phyloP scores from a whole-genome alignment of 768 basidiomycete species.

The Leccinum rimulosum region DNA sequence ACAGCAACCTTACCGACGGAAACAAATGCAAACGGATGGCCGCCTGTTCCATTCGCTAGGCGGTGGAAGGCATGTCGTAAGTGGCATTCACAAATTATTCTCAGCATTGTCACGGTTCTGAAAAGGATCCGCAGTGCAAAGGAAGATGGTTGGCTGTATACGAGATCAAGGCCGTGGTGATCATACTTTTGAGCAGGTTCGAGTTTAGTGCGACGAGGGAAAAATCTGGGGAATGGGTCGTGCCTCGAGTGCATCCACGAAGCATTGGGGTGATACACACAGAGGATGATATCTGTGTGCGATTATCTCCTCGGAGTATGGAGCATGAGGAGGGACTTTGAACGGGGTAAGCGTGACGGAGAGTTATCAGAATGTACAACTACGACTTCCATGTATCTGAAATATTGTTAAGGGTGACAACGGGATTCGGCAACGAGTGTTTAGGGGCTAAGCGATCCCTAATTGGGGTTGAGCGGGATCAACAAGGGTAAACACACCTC shows the following conservation, averaged over 20 bases:
- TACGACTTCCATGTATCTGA: not conserved
- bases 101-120: not conserved
- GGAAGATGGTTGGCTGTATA: slow-evolving; percentile 26
- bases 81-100: not conserved
- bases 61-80: slow-evolving; percentile 18
- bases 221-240: not conserved
- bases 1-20: slow-evolving; percentile 12
- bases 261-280: slow-evolving; percentile 19
- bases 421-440: too few species aligned
- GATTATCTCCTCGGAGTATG: not conserved
- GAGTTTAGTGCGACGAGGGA: slow-evolving; percentile 7
- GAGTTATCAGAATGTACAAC: not conserved
- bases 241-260: slow-evolving; percentile 11
- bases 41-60: slow-evolving; percentile 16
- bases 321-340: not conserved
- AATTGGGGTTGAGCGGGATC: not conserved
- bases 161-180: slow-evolving; percentile 17
- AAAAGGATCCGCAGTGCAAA: slow-evolving; percentile 16
- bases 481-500: slow-evolving; percentile 15
- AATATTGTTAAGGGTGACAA: too few species aligned
- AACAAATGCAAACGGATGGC: slow-evolving; percentile 11
- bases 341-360: not conserved
- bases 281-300: slow-evolving; percentile 15
- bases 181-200: slow-evolving; percentile 19
- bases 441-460: not conserved